These are phyloP conservation scores for Cryptococcus amylolentus DNA, from an alignment of 1,284 basidiomycete genomes.

Conservation along the genomic window DNA sequence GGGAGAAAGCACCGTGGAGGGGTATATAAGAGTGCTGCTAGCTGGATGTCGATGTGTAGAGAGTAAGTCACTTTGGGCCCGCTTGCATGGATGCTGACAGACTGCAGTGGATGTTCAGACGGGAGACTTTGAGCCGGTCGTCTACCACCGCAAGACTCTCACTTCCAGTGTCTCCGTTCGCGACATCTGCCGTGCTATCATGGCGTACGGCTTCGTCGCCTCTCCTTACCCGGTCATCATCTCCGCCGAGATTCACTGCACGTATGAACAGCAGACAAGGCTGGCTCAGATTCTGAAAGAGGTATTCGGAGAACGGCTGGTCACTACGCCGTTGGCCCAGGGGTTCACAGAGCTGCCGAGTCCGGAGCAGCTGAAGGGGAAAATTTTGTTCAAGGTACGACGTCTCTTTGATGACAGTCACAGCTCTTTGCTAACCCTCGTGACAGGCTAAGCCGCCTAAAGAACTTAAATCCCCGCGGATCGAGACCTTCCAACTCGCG, in stretches of 20 bases:
- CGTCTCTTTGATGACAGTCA: conserved; percentile 7
- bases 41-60: conserved; percentile 91
- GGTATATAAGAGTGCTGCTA: conserved; percentile 88
- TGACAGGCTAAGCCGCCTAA: conserved; percentile 30
- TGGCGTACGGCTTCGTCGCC: conserved; percentile 86
- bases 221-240: conserved; percentile 94
- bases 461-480: conserved; percentile 10
- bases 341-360: conserved; percentile 63
- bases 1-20: conserved; percentile 90
- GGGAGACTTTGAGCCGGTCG: conserved; percentile 74
- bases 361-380: conserved; percentile 76
- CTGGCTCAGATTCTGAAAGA: conserved; percentile 74
- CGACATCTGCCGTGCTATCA: conserved; percentile 81
- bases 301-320: conserved; percentile 72
- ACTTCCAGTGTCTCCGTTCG: conserved; percentile 81
- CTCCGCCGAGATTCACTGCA: conserved; percentile 89
- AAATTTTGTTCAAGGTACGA: conserved; percentile 76
- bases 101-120: conserved; percentile 88
- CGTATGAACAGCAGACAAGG: conserved; percentile 73
- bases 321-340: conserved; percentile 58
- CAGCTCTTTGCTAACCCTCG: conserved; percentile 1
- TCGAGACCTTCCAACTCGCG: conserved; percentile 5
- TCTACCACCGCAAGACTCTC: conserved; percentile 89
- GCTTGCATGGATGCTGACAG: neutral
- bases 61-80: conserved; percentile 57